Evolutionary conservation across 805 yeast species (phyloP), one percentile per base, ranked within the genome.

Genomic region (Kazachstania taianensis): DNA sequence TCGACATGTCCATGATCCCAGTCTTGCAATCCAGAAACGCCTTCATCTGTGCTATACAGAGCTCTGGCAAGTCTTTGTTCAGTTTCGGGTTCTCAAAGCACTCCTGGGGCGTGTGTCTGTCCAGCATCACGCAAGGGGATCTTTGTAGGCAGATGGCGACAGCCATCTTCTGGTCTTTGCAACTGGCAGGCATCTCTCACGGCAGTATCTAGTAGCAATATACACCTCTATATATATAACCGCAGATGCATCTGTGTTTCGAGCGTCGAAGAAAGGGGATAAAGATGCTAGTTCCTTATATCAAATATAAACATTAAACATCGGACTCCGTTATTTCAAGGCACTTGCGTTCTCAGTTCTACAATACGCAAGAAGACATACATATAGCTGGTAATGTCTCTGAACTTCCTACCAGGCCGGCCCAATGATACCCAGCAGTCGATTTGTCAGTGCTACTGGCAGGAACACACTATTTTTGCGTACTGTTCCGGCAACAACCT

Each of bases 111-210:
- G 83, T 83, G 59, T 92, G 70, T 45, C 98, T 70, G 42, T 92
- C 83, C 16, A 89, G 71, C 64, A 89, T 69, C 34, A 89, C 98
- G 59, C 98, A 89, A 12, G 97, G 97, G 5, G 96, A 86, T 52
- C 96, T 73, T 58, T 89, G 98, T 33, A 89, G 69, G 57, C 98
- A 89, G 15, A 89, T 78, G 7, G 97, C 97, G 39, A 92, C 83
- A n/a, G 94, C 95, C 49, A 75, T 85, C 52, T 87, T 75, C 55
- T 89, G 94, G 59, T 89, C 98, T 52, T 82, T 80, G 59, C 98
- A 89, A 68, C 95, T 86, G 31, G 78, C 79, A 36, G 73, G 78
- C 80, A 74, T 72, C 7, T n/a, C n/a, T n/a, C n/a, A n/a, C n/a
- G n/a, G n/a, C n/a, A n/a, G n/a, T n/a, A n/a, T n/a, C n/a, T n/a